A percentile compares a stretch with the other conserved stretches of the same genome.
Evolutionary conservation across 2,329 filamentous ascomycete genomes (phyloP).

Genomic region (Neonectria faginata): DNA sequence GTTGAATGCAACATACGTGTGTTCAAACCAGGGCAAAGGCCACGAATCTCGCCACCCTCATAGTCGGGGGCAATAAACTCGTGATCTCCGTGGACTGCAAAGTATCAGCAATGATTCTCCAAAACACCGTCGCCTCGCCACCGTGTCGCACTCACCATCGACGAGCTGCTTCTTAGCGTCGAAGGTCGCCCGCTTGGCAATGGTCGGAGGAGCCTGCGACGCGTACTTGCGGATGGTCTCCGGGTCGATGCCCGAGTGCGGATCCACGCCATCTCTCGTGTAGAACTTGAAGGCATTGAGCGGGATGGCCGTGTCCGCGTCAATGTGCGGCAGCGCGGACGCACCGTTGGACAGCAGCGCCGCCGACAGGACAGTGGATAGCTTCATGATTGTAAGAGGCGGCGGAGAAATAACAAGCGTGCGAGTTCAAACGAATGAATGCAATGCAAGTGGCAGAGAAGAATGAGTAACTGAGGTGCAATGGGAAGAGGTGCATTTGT

Average conservation of each 20-base stretch:
- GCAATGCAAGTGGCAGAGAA: conserved; percentile 5
- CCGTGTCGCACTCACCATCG: conserved; percentile 22
- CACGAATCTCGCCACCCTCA: conserved; percentile 34
- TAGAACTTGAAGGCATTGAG: conserved; percentile 33
- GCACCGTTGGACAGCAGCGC: conserved; percentile 31
- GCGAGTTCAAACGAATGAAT: conserved; percentile 18
- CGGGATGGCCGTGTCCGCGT: conserved; percentile 29
- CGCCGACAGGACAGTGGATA: conserved; percentile 22
- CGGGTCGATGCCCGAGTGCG: conserved; percentile 33
- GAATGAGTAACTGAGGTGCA: conserved; percentile 31
- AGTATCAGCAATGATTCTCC: neutral
- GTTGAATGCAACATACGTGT: conserved; percentile 3
- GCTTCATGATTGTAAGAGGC: conserved; percentile 29
- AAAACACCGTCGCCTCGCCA: neutral
- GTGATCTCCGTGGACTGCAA: conserved; percentile 30
- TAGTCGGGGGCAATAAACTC: conserved; percentile 31
- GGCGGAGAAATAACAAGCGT: neutral
- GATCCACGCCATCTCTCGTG: conserved; percentile 12
- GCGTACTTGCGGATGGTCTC: conserved; percentile 35
- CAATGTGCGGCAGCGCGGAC: conserved; percentile 22
- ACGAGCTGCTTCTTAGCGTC: conserved; percentile 33
- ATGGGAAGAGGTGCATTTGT: conserved; percentile 33
- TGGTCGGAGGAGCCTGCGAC: conserved; percentile 26
- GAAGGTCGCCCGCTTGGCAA: conserved; percentile 29
- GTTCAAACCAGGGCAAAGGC: conserved; percentile 38